phyloP scores from a whole-genome alignment of 2,329 filamentous ascomycete genomes.

The Fusarium annulatum region DNA sequence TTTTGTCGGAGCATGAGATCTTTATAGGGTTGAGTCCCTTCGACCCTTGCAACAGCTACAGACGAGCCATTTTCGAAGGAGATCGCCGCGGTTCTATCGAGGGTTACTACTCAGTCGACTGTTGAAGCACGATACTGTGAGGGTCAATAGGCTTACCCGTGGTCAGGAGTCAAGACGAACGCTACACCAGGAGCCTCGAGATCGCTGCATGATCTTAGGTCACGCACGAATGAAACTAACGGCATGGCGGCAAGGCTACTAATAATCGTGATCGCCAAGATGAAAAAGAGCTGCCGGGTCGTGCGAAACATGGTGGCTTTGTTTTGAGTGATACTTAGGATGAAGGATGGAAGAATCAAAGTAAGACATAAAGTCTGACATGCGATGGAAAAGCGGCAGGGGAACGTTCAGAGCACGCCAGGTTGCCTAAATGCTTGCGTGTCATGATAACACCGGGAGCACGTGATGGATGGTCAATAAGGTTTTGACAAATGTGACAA shows the following conservation, averaged over 20 bases:
- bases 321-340: no score
- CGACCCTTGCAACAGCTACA: background rate
- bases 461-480: no score
- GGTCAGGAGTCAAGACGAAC: background rate
- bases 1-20: background rate
- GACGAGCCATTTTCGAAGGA: background rate
- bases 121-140: no score
- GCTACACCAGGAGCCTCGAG: background rate
- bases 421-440: no score
- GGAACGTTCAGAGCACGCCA: no score
- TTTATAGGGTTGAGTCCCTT: background rate
- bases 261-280: background rate
- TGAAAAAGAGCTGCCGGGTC: fast-evolving
- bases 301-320: background rate
- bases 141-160: background rate
- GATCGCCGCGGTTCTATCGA: background rate
- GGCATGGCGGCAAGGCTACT: fast-evolving
- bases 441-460: no score
- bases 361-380: no score
- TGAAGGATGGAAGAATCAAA: no score
- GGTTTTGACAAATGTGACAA: no score
- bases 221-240: background rate
- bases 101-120: fast-evolving
- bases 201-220: background rate
- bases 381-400: no score